phyloP scores from a whole-genome alignment of 1,284 basidiomycete genomes.

The Cryptococcus jaspeensis region DNA sequence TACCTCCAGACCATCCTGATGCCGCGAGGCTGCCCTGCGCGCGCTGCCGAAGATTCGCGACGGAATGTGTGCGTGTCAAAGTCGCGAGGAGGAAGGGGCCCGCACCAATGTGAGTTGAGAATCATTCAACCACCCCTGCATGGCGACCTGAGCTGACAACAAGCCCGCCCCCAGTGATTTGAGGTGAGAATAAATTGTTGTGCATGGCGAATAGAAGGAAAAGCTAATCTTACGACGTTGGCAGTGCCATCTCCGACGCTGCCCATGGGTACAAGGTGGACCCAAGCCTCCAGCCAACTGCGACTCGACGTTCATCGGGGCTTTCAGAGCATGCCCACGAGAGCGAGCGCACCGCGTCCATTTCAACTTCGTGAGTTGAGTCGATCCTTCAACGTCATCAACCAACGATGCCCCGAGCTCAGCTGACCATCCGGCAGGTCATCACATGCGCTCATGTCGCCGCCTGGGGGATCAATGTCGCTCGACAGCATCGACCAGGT shows the following conservation, averaged over 20 bases:
- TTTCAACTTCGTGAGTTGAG: too few relatives aligned
- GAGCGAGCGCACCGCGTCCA: too few relatives aligned
- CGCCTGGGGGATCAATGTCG: background rate
- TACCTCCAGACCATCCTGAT: conserved; percentile 41
- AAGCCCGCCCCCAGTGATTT: conserved; percentile 12
- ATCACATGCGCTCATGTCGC: background rate
- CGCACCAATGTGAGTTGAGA: conserved; percentile 35
- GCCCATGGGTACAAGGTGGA: conserved; percentile 23
- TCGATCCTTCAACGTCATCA: background rate
- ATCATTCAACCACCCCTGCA: background rate
- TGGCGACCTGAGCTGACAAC: conserved; percentile 1
- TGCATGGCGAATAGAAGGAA: background rate
- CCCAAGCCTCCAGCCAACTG: background rate
- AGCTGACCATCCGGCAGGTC: background rate
- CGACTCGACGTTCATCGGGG: background rate
- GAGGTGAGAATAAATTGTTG: too few relatives aligned
- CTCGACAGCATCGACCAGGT: conserved; percentile 40
- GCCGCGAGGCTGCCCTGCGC: conserved; percentile 45
- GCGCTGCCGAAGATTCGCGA: conserved; percentile 41
- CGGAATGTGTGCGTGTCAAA: conserved; percentile 41
- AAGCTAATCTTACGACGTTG: conserved; percentile 11
- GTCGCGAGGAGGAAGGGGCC: conserved; percentile 40
- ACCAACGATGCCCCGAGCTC: background rate
- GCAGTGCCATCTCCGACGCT: conserved; percentile 34
- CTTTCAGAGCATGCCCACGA: background rate